phyloP scores from a whole-genome alignment of 805 yeast species.

The Yamadazyma takamatsuzukensis region DNA sequence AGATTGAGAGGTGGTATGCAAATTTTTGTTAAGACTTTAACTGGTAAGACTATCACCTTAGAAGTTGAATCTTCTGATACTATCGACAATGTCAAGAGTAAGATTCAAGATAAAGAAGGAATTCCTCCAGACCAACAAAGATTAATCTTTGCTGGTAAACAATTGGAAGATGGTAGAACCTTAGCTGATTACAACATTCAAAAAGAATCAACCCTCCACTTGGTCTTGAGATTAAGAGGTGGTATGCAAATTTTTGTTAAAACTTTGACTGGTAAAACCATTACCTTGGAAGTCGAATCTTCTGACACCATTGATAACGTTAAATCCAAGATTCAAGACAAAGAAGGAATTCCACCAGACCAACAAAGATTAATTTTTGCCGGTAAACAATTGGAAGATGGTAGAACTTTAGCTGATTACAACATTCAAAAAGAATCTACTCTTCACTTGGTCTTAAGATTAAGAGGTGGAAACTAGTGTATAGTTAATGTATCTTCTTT shows the following conservation, averaged over 20 bases:
- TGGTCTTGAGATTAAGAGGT: constrained; percentile 97
- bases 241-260: constrained; percentile 44
- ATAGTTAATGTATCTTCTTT: not conserved
- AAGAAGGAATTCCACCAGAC: constrained; percentile 97
- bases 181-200: constrained; percentile 96
- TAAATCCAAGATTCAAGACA: constrained; percentile 94
- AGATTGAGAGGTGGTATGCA: constrained; percentile 94
- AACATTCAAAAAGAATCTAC: constrained; percentile 98
- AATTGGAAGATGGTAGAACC: constrained; percentile 94
- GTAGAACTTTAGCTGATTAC: constrained; percentile 94
- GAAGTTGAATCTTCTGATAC: constrained; percentile 98
- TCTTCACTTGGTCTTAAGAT: constrained; percentile 89
- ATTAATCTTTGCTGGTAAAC: constrained; percentile 96
- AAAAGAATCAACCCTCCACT: constrained; percentile 92
- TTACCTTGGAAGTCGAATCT: constrained; percentile 92
- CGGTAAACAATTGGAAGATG: constrained; percentile 95
- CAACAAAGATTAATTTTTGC: constrained; percentile 97
- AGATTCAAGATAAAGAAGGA: constrained; percentile 97
- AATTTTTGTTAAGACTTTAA: constrained; percentile 32
- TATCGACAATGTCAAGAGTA: constrained; percentile 93
- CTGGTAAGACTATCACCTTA: constrained; percentile 62
- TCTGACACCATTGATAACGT: constrained; percentile 97
- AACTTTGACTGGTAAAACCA: constrained; percentile 43
- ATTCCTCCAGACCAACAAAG: constrained; percentile 98
- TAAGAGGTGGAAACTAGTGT: constrained; percentile 84